Evolutionary conservation across 2,329 filamentous ascomycete species (phyloP).

Genomic region (Colletotrichum paranaense): DNA sequence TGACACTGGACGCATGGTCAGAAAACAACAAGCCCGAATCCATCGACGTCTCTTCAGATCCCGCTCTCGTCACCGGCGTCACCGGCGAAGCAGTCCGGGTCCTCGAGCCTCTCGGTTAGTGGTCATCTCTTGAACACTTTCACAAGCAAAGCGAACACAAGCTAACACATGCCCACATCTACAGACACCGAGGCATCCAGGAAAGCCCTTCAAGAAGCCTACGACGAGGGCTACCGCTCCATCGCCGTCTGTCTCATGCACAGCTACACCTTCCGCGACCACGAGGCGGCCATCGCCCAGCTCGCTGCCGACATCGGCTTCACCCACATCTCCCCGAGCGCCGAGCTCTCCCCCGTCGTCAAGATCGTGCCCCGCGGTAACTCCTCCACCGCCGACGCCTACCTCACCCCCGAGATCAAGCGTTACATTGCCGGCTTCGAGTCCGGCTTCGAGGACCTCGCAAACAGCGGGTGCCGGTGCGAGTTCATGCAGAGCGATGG

Average conservation of each 20-base stretch:
- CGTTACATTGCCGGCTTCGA: constrained; percentile 69
- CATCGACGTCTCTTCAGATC: constrained; percentile 27
- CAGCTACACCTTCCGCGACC: constrained; percentile 76
- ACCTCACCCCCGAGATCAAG: constrained; percentile 78
- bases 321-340: constrained; percentile 65
- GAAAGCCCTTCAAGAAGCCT: constrained; percentile 68
- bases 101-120: constrained; percentile 61
- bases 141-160: rapidly evolving
- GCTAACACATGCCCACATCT: not conserved
- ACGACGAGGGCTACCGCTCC: constrained; percentile 70
- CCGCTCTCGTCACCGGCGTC: constrained; percentile 63
- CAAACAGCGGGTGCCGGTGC: constrained; percentile 63
- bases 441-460: constrained; percentile 61
- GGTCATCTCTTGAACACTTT: not conserved
- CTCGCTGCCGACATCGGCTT: constrained; percentile 62
- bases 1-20: constrained; percentile 69
- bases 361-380: constrained; percentile 81
- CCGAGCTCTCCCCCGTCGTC: constrained; percentile 68
- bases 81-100: constrained; percentile 77
- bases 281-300: constrained; percentile 54
- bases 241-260: constrained; percentile 80
- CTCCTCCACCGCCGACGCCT: constrained; percentile 82
- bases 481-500: constrained; percentile 78
- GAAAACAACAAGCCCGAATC: constrained; percentile 25
- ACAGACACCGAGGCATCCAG: constrained; percentile 61